Evolutionary conservation across 208 protist genomes (phyloP).

Genomic region (Trypanosoma cruzi): DNA sequence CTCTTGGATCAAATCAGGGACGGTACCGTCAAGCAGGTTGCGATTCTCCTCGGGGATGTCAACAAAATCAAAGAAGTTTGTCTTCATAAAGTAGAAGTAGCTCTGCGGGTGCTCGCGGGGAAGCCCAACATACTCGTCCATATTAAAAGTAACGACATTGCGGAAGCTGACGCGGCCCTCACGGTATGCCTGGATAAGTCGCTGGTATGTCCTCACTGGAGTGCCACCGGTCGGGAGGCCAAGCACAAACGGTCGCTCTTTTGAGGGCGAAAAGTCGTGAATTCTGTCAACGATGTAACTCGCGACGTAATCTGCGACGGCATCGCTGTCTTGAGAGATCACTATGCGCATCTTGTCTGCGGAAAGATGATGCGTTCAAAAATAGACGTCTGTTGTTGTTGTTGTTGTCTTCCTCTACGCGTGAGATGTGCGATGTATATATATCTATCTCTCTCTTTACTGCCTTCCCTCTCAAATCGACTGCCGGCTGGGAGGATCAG

Average conservation of each 20-base stretch:
- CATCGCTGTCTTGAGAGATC: conserved; percentile 68
- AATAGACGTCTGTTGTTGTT: not conserved
- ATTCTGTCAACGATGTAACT: conserved; percentile 92
- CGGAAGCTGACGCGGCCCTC: conserved; percentile 90
- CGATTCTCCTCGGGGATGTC: conserved; percentile 92
- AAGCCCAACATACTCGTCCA: conserved; percentile 96
- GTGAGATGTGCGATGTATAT: not conserved
- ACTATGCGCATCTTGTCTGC: conserved; percentile 89
- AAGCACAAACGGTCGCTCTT: conserved; percentile 89
- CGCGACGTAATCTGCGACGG: conserved; percentile 75
- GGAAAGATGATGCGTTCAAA: no score
- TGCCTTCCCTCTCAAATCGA: not conserved
- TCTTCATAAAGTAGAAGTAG: conserved; percentile 97
- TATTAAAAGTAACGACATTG: conserved; percentile 96
- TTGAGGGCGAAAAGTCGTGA: conserved; percentile 74
- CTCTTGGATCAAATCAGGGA: conserved; percentile 83
- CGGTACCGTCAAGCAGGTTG: conserved; percentile 95
- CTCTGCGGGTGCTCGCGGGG: conserved; percentile 91
- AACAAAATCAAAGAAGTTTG: conserved; percentile 95
- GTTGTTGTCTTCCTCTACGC: not conserved
- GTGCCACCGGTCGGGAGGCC: conserved; percentile 94
- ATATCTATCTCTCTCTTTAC: not conserved
- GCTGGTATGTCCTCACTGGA: conserved; percentile 90
- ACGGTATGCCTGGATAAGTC: conserved; percentile 85
- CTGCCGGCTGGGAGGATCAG: no score